A percentile compares a stretch with the other conserved stretches of the same genome.
Conservation (phyloP, 2,329 filamentous ascomycete genomes). For the Mycosphaerella arachidis region DNA sequence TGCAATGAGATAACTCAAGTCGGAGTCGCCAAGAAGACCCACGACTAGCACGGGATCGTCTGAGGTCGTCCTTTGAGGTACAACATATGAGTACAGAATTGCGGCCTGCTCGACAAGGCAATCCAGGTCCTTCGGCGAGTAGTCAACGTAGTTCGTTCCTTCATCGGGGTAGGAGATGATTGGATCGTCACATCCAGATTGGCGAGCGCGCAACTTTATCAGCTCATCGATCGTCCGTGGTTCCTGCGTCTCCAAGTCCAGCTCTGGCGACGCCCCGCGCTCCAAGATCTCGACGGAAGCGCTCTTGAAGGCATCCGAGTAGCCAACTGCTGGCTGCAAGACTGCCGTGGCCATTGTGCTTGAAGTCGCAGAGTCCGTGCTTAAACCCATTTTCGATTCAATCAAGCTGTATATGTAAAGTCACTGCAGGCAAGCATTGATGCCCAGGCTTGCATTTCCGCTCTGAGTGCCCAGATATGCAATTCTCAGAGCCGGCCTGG, state of each 20-base stretch:
- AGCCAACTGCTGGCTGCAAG: not conserved
- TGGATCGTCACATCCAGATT: constrained; percentile 13
- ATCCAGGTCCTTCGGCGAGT: constrained; percentile 20
- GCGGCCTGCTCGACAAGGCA: constrained; percentile 19
- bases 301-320: not conserved
- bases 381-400: not conserved
- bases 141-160: constrained; percentile 21
- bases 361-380: not conserved
- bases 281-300: not conserved
- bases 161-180: constrained; percentile 22
- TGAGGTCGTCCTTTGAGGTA: constrained; percentile 17
- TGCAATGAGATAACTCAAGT: constrained; percentile 51
- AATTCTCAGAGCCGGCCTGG: not conserved
- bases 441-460: not conserved
- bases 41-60: constrained; percentile 35
- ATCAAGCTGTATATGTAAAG: not conserved
- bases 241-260: constrained; percentile 7
- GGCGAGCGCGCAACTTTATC: constrained; percentile 14
- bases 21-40: constrained; percentile 48
- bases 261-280: constrained; percentile 3
- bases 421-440: not conserved
- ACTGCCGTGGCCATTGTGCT: not conserved
- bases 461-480: not conserved
- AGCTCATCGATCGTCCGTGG: constrained; percentile 21
- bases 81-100: constrained; percentile 12